Evolutionary conservation across 1,139 yeast species (phyloP), one percentile per base, ranked within the genome.

Genomic region (Pichia sp.): DNA sequence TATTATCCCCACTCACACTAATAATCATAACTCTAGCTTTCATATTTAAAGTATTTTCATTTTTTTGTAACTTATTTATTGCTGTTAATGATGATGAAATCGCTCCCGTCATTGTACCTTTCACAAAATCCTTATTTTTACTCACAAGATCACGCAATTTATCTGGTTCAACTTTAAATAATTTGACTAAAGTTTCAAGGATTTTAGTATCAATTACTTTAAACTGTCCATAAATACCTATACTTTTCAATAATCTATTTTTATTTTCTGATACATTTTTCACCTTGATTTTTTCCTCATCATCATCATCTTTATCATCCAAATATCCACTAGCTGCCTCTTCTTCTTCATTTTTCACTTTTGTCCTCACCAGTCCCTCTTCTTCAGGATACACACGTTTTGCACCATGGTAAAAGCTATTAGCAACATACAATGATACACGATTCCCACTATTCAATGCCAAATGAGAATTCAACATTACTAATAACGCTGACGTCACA

Each of bases 141-240:
- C 27, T 50, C 40, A 38, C 49, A 53, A 38, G 40, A 31, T 31
- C 43, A 35, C 34, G 31, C 37, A 44, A 24, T 30, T 42, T 22
- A 21, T 38, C 50, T 1, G 62, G 62, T 33, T 55, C 55, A 20
- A 66, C 63, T 7, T 60, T 57, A 19, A 85, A 56, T 22, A 79
- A 63, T 3, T 58, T 56, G 42, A 77, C 74, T 30, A 89, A 60
- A 42, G 79, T 80, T 31, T 71, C 71, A n/a, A 87, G 60, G 2
- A 89, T 80, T 0, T 80, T 68, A 42, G 86, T 93, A 59, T 89
- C 95, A 28, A 91, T 83, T 37, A 78, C 71, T 48, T 85, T 71
- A 56, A 91, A 91, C 58, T 87, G 95, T 50, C 96, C 66, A 58
- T 91, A 89, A 88, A 91, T 87, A 25, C 73, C 69, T n/a, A 66